phyloP scores from a whole-genome alignment of 176 grass and related monocot species.

The Oryza meyeriana region DNA sequence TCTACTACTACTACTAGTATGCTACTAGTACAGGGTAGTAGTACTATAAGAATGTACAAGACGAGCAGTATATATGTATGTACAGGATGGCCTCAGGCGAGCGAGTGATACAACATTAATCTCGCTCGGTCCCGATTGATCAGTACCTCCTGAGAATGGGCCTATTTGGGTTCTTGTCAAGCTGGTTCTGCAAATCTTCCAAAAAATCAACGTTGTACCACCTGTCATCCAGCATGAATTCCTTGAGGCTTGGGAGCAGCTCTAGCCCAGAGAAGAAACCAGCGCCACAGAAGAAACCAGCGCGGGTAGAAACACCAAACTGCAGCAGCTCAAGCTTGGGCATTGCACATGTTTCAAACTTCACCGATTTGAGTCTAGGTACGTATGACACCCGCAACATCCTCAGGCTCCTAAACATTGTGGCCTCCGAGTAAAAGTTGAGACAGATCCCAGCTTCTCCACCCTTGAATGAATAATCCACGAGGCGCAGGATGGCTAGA shows the following conservation, averaged over 20 bases:
- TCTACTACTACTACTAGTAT: no score
- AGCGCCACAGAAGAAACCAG: no score
- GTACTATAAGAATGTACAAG: no score
- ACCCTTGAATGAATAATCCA: fast-evolving
- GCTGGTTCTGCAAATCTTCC: background rate
- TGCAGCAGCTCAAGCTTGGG: background rate
- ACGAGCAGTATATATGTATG: no score
- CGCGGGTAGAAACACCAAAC: fast-evolving
- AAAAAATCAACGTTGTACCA: background rate
- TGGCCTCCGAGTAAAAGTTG: background rate
- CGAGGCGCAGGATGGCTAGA: background rate
- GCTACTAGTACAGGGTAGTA: no score
- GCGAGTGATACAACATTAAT: no score
- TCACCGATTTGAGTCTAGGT: background rate
- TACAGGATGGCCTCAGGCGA: no score
- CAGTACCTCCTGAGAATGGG: no score
- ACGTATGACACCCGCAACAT: no score
- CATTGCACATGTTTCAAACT: background rate
- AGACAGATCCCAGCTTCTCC: background rate
- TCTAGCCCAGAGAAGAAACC: background rate
- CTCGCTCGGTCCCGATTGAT: no score
- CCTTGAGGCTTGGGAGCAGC: background rate
- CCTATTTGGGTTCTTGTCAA: no score
- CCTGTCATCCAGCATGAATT: background rate
- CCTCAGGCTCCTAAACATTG: background rate